Evolutionary conservation across 176 grass and related monocot species (phyloP), one percentile per base, ranked within the genome.

Genomic region (Juncus inflexus): DNA sequence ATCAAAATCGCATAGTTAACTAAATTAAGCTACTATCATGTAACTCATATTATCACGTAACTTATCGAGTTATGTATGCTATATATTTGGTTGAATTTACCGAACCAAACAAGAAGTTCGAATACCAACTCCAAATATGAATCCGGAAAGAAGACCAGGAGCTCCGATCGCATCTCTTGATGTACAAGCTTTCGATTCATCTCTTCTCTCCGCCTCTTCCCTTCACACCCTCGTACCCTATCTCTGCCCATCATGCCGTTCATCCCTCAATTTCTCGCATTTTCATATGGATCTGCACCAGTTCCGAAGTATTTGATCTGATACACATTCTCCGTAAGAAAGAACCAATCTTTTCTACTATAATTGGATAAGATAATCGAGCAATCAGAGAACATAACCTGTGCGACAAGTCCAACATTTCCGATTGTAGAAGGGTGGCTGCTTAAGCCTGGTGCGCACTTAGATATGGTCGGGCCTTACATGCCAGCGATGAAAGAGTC

Each of bases 231-330:
- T n/a, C n/a, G n/a, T n/a, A n/a, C n/a, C n/a, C n/a, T n/a, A 79
- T 82, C 42, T 80, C 81, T 6, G 92, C 92, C 6, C 79, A 97
- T 76, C 82, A 81, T 7, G 12, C 83, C 51, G 82, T 72, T 15
- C 61, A 67, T 37, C 92, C 87, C 6, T 76, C 79, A 19, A 78
- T 91, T 75, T 72, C 78, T 61, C 75, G 79, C 69, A 67, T 97
- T 80, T 74, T 91, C 72, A 58, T 91, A 66, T 91, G 92, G 92
- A 97, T 91, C 77, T 84, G 87, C 45, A 91, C 77, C 40, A 64
- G 52, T 59, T 61, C 55, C 50, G 91, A 80, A 67, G 86, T 87
- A 39, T 60, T 78, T 28, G 19, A 28, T 28, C 19, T 28, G 19
- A 28, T 28, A 28, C 19, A 28, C 19, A 28, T 28, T 28, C 19